Evolutionary conservation across 768 basidiomycete species (phyloP).

Genomic region (Lactarius pseudohatsudake): DNA sequence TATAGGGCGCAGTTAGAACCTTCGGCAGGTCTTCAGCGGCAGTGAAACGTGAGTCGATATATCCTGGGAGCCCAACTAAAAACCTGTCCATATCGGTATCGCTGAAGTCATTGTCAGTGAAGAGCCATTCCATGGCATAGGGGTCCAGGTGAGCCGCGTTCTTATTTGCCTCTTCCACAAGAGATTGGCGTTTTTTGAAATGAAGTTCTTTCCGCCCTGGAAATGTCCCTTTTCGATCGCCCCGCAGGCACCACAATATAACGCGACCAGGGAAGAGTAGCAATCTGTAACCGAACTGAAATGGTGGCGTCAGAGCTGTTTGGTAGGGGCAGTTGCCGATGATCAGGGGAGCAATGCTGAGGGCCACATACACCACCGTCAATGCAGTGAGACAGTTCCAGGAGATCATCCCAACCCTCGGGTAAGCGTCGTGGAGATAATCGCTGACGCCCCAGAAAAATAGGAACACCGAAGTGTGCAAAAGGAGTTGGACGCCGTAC

Average conservation of each 20-base stretch:
- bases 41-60: constrained; percentile 6
- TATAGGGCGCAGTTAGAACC: neutral
- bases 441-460: constrained; percentile 21
- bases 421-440: constrained; percentile 9
- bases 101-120: constrained; percentile 14
- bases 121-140: constrained; percentile 17
- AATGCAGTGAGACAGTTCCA: neutral
- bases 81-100: constrained; percentile 21
- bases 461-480: constrained; percentile 21
- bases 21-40: neutral
- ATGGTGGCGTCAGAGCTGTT: constrained; percentile 18
- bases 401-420: neutral
- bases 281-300: neutral
- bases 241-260: too few relatives aligned
- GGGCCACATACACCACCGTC: neutral
- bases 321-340: constrained; percentile 16
- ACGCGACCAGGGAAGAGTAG: neutral
- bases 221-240: neutral
- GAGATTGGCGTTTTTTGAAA: neutral
- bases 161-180: neutral
- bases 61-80: constrained; percentile 16
- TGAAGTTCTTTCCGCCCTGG: neutral
- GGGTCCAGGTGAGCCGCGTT: constrained; percentile 1
- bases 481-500: constrained; percentile 6
- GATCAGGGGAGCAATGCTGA: constrained; percentile 19